These are phyloP conservation scores for Didymella sp. DNA, from an alignment of 2,329 filamentous ascomycete species.

Conservation along the genomic window DNA sequence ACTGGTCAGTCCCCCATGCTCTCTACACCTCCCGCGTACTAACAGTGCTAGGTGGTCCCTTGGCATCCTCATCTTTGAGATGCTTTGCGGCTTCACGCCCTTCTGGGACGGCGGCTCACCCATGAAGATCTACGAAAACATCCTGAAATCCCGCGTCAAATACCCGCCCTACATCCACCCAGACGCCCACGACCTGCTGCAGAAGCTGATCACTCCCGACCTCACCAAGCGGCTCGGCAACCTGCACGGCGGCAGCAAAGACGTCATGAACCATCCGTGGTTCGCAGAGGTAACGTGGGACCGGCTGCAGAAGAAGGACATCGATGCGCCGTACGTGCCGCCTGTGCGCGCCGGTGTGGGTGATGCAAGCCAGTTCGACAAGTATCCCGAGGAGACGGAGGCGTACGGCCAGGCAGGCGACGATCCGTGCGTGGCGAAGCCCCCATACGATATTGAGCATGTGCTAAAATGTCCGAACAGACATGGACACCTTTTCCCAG, in stretches of 20 bases:
- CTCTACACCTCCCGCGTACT: neutral
- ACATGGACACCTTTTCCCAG: conserved; percentile 45
- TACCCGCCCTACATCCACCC: conserved; percentile 95
- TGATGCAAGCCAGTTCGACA: conserved; percentile 96
- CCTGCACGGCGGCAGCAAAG: conserved; percentile 84
- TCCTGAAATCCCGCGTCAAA: conserved; percentile 92
- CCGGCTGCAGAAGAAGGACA: conserved; percentile 89
- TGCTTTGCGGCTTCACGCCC: conserved; percentile 98
- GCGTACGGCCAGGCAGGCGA: conserved; percentile 80
- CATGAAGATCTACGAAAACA: conserved; percentile 99
- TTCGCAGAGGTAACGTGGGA: conserved; percentile 99
- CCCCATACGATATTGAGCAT: conserved; percentile 32
- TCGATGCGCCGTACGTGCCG: conserved; percentile 96
- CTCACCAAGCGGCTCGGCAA: conserved; percentile 95
- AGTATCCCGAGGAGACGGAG: conserved; percentile 96
- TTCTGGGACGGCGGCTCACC: conserved; percentile 98
- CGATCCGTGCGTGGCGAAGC: conserved; percentile 76
- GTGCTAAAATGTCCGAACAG: conserved; percentile 45
- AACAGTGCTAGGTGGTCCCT: conserved; percentile 82
- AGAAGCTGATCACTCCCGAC: conserved; percentile 91
- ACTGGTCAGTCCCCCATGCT: conserved; percentile 73
- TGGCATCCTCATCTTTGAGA: conserved; percentile 98
- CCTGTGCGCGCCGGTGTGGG: conserved; percentile 92
- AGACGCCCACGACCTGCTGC: conserved; percentile 90
- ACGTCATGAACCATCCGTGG: conserved; percentile 96